A percentile compares a stretch with the other conserved stretches of the same genome.
These are phyloP conservation scores for Amanita phalloides DNA, from an alignment of 768 basidiomycete genomes.

Conservation along the genomic window DNA sequence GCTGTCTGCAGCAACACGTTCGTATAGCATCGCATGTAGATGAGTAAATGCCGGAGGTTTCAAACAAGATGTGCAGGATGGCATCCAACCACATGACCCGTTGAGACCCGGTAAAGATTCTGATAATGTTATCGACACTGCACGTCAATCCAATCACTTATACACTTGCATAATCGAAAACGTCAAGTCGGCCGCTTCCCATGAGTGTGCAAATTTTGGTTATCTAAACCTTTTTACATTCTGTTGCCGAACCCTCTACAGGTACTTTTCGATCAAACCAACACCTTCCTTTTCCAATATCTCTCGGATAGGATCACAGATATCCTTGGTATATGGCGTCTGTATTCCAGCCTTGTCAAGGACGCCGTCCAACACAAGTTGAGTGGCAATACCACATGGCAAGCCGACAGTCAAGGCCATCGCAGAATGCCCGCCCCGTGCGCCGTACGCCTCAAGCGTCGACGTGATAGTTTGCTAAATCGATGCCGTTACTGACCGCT, in stretches of 20 bases:
- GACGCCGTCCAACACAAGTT: constrained; percentile 83
- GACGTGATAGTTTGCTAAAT: constrained; percentile 76
- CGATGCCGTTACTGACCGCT: constrained; percentile 1
- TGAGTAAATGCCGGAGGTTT: no score
- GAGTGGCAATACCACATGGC: constrained; percentile 89
- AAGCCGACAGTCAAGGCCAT: constrained; percentile 91
- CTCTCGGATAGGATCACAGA: constrained; percentile 65
- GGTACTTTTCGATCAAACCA: constrained; percentile 56
- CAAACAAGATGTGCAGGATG: no score
- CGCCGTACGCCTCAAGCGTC: constrained; percentile 82
- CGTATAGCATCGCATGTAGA: no score
- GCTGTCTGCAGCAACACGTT: no score
- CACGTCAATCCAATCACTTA: no score
- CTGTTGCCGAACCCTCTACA: constrained; percentile 25
- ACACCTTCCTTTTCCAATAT: constrained; percentile 66
- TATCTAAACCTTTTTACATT: no score
- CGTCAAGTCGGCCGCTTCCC: no score
- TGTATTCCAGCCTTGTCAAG: constrained; percentile 70
- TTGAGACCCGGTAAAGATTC: no score
- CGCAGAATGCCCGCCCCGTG: constrained; percentile 58
- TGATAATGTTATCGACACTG: no score
- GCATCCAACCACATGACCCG: no score
- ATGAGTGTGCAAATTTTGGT: no score
- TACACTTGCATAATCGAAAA: no score
- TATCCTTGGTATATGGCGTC: constrained; percentile 79